Conservation (phyloP, 768 basidiomycete genomes). For the Panus rudis region DNA sequence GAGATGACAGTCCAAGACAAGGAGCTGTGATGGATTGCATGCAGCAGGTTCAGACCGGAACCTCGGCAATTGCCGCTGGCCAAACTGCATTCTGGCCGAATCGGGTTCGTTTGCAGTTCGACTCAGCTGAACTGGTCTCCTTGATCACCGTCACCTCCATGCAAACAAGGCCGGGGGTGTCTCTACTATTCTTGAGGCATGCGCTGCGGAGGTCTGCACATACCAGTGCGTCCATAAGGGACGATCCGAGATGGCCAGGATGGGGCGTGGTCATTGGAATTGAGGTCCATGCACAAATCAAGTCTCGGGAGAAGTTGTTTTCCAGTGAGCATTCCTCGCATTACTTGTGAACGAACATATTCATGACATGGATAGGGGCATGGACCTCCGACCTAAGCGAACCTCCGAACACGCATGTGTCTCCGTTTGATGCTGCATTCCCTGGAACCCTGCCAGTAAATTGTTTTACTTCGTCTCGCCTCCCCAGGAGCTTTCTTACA, state of each 20-base stretch:
- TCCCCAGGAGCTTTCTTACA: neutral
- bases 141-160: too few species aligned
- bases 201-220: conserved; percentile 13
- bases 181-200: too few species aligned
- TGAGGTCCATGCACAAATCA: conserved; percentile 94
- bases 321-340: conserved; percentile 41
- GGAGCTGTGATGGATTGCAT: too few species aligned
- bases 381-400: conserved; percentile 39
- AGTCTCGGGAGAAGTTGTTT: conserved; percentile 83
- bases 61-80: conserved; percentile 9
- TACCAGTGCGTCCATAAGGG: conserved; percentile 2
- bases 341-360: neutral
- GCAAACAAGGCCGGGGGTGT: too few species aligned
- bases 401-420: conserved; percentile 65
- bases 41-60: too few species aligned
- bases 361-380: conserved; percentile 28
- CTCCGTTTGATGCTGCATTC: conserved; percentile 80
- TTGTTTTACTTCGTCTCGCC: conserved; percentile 6
- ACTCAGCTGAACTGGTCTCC: too few species aligned
- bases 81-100: too few species aligned
- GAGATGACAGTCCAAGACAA: too few species aligned
- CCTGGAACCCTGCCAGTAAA: conserved; percentile 90
- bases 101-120: too few species aligned
- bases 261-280: conserved; percentile 92
- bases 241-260: conserved; percentile 57